Base-by-base conservation (phyloP, 2,329 filamentous ascomycete genomes). In the Xylaria sp. region DNA sequence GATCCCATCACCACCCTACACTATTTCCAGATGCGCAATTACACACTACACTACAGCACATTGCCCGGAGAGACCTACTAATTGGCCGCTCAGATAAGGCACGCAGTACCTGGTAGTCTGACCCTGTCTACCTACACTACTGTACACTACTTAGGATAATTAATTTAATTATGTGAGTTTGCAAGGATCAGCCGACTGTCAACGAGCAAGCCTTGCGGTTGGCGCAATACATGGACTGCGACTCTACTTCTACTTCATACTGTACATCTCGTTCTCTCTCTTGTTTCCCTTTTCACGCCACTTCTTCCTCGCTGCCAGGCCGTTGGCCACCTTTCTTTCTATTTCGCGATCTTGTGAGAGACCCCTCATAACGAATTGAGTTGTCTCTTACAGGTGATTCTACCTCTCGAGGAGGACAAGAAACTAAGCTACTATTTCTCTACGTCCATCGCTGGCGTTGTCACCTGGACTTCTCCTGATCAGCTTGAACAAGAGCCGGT, bases 141-240 rank as follows among this genome's bases (percentile, higher is more conserved):
- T 13, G 11, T 27, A 33, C 9, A 47, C 22, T 47, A 47, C n/a
- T 44, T 25, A 49, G 27, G 39, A 31, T 36, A 50, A 47, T 58
- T 58, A 65, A 53, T 56, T 63, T 57, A 59, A 65, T 51, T 55
- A 54, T 58, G 51, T 49, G 33, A 61, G 22, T 53, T 29, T 53
- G 22, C 58, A 65, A 50, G 62, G 62, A 50, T 62, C 38, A 44
- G 36, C 60, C 31, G 60, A 51, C 55, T 39, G 42, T 54, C 39
- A 61, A 51, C 31, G 25, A 61, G 45, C 42, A 55, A 63, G 66
- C 56, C 61, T 59, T 59, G 47, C 31, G 33, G 50, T 54, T 25
- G 45, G 51, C 45, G 55, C 27, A 51, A 47, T 27, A 33, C 22
- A 39, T 29, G 9, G 10, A 15, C 20, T 47, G 2, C 9, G 33